A percentile compares a stretch with the other conserved stretches of the same genome.
Evolutionary conservation across 2,329 filamentous ascomycete genomes (phyloP).

Genomic region (Anisogramma anomala): DNA sequence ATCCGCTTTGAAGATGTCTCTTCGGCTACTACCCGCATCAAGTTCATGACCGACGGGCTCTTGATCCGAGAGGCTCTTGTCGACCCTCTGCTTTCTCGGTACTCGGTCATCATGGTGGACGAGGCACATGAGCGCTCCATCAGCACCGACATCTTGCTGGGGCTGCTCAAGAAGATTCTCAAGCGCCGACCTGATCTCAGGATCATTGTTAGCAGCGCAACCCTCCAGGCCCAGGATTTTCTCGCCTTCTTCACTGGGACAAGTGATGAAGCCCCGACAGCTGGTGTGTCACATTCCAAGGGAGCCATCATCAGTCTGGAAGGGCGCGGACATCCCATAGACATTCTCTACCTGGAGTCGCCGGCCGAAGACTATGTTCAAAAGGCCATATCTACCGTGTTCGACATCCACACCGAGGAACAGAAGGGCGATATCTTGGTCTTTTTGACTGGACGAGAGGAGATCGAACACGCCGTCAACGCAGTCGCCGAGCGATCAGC

Average conservation of each 20-base stretch:
- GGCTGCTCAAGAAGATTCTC: conserved; percentile 80
- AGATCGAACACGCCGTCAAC: conserved; percentile 77
- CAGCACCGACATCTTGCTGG: conserved; percentile 82
- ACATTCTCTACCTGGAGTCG: conserved; percentile 66
- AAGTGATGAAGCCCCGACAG: conserved; percentile 26
- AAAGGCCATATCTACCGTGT: conserved; percentile 66
- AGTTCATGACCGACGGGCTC: conserved; percentile 90
- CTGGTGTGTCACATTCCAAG: conserved; percentile 22
- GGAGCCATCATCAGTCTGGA: conserved; percentile 71
- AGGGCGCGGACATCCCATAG: conserved; percentile 79
- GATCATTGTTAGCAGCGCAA: conserved; percentile 87
- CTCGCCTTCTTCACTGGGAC: conserved; percentile 57
- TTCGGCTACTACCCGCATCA: conserved; percentile 73
- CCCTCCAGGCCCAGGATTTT: conserved; percentile 80
- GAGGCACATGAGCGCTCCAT: conserved; percentile 92
- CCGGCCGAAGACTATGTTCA: conserved; percentile 82
- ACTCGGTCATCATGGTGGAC: conserved; percentile 96
- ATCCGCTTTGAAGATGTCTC: conserved; percentile 89
- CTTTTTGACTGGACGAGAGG: conserved; percentile 85
- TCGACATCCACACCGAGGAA: conserved; percentile 78
- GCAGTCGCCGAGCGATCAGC: conserved; percentile 61
- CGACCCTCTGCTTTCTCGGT: conserved; percentile 79
- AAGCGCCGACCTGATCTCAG: conserved; percentile 70
- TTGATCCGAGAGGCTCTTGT: conserved; percentile 85
- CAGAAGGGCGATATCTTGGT: conserved; percentile 76